Base-by-base conservation (phyloP, 345 rosid genomes). In the Erysimum cheiranthoides region DNA sequence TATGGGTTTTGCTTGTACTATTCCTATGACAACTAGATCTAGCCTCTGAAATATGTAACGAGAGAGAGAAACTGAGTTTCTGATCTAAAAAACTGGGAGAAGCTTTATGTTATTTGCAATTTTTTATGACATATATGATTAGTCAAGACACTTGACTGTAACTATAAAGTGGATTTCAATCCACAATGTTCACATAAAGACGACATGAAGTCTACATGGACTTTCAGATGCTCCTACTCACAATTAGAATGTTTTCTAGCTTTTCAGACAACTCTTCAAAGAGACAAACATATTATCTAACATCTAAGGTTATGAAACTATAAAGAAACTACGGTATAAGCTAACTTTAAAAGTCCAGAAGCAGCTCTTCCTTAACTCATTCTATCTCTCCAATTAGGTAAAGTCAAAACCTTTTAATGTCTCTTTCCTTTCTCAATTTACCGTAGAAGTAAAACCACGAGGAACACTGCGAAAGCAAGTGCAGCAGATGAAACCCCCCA, bases 401-500 rank as follows among this genome's bases (percentile, higher is more conserved):
- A 51, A 52, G 40, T 39, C 59, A 32, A 38, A 43, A 50, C 52
- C 5, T 53, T 45, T 10, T 12, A 25, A 10, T 9, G 68, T 30
- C 77, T 58, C 63, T 68, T 39, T 42, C 64, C 69, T 59, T 49
- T 38, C 53, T 14, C 71, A 12, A 0, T 59, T 64, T 21, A 74
- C 71, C 75, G 7, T 16, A 74, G 70, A 81, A 87, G 76, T 77
- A 76, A 95, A 34, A 75, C 83, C 2, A 81, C 75, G 0, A 67
- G 77, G 32, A 83, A 5, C 35, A 87, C 43, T 46, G 78, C 35
- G 71, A 86, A 38, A 61, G 86, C 88, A 45, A 82, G 73, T 39
- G 80, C 57, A 17, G 88, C 90, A 34, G 86, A 90, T 0, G 89
- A 79, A 21, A 78, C 82, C n/a, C 82, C 92, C 87, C 89, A 89